Base-by-base conservation (phyloP, 1,284 basidiomycete species). In the Boletellus deceptivus region DNA sequence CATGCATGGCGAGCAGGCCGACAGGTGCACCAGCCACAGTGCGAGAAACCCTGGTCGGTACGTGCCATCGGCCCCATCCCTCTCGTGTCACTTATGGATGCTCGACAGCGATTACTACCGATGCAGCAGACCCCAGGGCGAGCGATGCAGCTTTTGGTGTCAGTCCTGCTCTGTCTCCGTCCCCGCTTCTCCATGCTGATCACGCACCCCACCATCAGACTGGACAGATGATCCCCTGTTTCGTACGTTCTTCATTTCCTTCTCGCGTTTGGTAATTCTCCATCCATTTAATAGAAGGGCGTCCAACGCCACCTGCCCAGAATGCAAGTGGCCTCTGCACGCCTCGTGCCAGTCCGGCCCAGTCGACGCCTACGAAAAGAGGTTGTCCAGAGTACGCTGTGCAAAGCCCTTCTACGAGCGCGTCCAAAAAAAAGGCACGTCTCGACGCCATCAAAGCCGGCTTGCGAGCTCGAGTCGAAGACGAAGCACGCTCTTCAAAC, bases 131-230 rank as follows among this genome's bases (percentile, higher is more conserved):
- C 42, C 45, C 13, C 56, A 50, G 17, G 50, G 44, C 20, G 60
- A 66, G 2, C 49, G 43, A 7, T 76, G 75, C 46, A 41, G 46
- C 0, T 75, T 73, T 49, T 76, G 64, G 20, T 60, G 75, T 77
- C 48, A 52, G 69, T 60, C 16, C 6, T 8, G 3, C 25, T 14
- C n/a, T 24, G 1, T 35, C 17, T 38, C 7, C 14, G 6, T 13
- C 6, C 18, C 29, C 18, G 2, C 18, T 41, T 29, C 6, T 27
- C 20, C 25, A 18, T 22, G 22, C 44, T 52, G 9, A 53, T 50
- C 27, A 18, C 25, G 38, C 20, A 38, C 8, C 35, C 39, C 42
- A 35, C 14, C 41, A 37, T 39, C 53, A 76, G 75, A 63, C 17
- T 76, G 75, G 75, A 65, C 50, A 24, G 70, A 75, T 36, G 59